phyloP scores from a whole-genome alignment of 2,329 filamentous ascomycete species.

The Neofusicoccum umdonicola region DNA sequence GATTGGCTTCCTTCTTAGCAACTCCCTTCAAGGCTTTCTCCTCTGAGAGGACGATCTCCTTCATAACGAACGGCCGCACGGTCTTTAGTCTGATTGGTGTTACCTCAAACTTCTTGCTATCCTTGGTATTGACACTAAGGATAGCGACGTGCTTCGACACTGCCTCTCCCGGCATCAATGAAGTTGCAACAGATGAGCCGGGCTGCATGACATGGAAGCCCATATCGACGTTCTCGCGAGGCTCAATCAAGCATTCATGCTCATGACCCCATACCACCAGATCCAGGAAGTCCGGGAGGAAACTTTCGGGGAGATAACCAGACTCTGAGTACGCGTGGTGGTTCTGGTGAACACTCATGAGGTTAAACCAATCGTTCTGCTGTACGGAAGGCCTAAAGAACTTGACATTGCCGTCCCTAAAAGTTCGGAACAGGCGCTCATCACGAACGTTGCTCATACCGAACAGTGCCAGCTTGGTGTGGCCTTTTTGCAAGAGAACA shows the following conservation, averaged over 20 bases:
- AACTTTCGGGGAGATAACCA: constrained; percentile 90
- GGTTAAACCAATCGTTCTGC: constrained; percentile 89
- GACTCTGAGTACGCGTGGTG: constrained; percentile 90
- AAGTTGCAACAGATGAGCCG: constrained; percentile 93
- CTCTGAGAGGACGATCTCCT: constrained; percentile 73
- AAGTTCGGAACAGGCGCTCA: constrained; percentile 90
- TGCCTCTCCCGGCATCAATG: constrained; percentile 83
- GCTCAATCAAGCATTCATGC: constrained; percentile 91
- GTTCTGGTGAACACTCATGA: constrained; percentile 94
- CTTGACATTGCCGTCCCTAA: constrained; percentile 87
- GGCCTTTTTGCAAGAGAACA: constrained; percentile 86
- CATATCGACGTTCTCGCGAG: constrained; percentile 76
- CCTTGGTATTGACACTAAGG: constrained; percentile 75
- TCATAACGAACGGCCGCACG: constrained; percentile 86
- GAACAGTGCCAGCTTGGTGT: constrained; percentile 88
- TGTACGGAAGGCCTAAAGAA: constrained; percentile 84
- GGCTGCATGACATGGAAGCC: constrained; percentile 97
- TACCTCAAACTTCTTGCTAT: constrained; percentile 75
- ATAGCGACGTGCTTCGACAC: constrained; percentile 89
- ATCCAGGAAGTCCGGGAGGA: constrained; percentile 87
- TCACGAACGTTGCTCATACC: constrained; percentile 95
- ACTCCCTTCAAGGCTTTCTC: constrained; percentile 75
- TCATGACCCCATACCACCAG: constrained; percentile 96
- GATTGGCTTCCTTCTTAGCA: constrained; percentile 78
- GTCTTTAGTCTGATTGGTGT: constrained; percentile 82